Conservation (phyloP, 1,284 basidiomycete species). For the Garcileccinum viscosum region DNA sequence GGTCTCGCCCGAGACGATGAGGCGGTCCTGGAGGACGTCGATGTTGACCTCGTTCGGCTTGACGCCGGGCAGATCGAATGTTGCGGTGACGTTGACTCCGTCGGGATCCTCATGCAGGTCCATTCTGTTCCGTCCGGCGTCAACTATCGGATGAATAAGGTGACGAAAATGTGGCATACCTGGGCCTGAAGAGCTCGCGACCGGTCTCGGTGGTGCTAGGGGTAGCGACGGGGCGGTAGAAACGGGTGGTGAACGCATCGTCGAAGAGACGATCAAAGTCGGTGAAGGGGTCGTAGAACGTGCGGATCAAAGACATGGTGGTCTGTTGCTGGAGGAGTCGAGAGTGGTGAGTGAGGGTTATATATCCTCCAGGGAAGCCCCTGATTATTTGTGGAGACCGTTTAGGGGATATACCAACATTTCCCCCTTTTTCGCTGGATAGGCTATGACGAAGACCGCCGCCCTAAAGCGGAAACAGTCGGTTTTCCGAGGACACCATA, state of each 20-base stretch:
- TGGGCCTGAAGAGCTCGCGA: constrained; percentile 34
- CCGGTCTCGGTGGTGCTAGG: constrained; percentile 12
- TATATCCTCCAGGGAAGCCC: neutral
- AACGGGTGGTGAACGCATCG: constrained; percentile 46
- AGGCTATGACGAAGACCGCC: no score
- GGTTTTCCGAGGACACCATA: no score
- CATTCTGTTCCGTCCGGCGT: constrained; percentile 42
- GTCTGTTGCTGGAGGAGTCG: neutral
- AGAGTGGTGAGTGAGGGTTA: neutral
- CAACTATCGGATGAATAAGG: neutral
- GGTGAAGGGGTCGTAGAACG: constrained; percentile 56
- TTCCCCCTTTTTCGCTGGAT: neutral
- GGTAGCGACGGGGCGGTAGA: constrained; percentile 22
- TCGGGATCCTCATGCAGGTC: constrained; percentile 52
- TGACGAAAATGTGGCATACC: constrained; percentile 17
- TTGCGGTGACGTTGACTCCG: constrained; percentile 49
- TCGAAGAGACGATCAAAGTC: constrained; percentile 59
- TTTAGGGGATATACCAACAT: neutral
- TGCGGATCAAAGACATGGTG: constrained; percentile 42
- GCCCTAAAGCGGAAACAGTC: no score
- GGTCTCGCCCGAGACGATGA: constrained; percentile 54
- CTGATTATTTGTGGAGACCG: neutral
- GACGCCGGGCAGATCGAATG: constrained; percentile 57
- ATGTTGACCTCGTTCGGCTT: constrained; percentile 50
- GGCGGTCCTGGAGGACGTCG: constrained; percentile 48